Conservation (phyloP, 768 basidiomycete species). For the Amanita exitialis region DNA sequence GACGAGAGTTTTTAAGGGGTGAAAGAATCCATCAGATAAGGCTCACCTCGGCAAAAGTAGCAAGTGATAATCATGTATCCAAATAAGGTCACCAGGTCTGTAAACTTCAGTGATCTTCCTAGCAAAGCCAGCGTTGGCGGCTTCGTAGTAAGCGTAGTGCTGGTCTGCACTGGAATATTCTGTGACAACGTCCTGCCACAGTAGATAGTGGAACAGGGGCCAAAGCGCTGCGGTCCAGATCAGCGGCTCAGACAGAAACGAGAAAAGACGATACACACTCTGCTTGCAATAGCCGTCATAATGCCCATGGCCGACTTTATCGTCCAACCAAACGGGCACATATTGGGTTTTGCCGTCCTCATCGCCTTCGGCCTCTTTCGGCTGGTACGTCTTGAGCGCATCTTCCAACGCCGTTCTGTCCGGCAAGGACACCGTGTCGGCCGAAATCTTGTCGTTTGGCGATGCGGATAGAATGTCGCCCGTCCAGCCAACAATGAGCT, state of each 20-base stretch:
- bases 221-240: constrained; percentile 57
- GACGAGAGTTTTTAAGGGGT: background rate
- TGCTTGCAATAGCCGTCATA: constrained; percentile 98
- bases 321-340: constrained; percentile 87
- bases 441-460: constrained; percentile 33
- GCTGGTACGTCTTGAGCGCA: constrained; percentile 51
- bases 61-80: constrained; percentile 95
- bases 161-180: constrained; percentile 81
- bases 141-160: constrained; percentile 72
- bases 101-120: constrained; percentile 63
- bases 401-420: constrained; percentile 60
- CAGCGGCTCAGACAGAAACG: background rate
- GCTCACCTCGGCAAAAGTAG: constrained; percentile 68
- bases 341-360: constrained; percentile 54
- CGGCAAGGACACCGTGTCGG: constrained; percentile 40
- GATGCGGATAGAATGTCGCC: constrained; percentile 67
- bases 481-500: constrained; percentile 90
- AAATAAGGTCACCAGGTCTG: constrained; percentile 83
- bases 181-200: constrained; percentile 93
- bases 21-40: background rate
- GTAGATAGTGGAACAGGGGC: constrained; percentile 97
- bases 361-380: constrained; percentile 47
- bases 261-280: constrained; percentile 43
- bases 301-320: constrained; percentile 83
- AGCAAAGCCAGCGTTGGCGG: constrained; percentile 82